phyloP scores from a whole-genome alignment of 2,329 filamentous ascomycete species.

The Graphium sp. region DNA sequence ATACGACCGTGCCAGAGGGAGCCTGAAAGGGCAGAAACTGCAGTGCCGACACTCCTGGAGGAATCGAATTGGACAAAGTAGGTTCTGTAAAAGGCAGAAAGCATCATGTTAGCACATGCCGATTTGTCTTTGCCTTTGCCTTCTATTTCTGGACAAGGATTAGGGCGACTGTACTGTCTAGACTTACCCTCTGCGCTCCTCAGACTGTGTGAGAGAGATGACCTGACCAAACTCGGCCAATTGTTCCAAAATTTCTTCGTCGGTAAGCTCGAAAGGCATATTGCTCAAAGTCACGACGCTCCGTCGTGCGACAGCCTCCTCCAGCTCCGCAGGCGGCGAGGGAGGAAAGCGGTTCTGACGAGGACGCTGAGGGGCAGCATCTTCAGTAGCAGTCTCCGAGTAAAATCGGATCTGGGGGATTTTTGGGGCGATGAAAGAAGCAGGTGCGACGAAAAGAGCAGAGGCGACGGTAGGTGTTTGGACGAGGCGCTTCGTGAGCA shows the following conservation, averaged over 20 bases:
- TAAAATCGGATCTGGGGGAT: too few species aligned
- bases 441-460: too few species aligned
- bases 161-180: background rate
- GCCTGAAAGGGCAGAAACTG: conserved; percentile 4
- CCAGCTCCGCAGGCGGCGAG: background rate
- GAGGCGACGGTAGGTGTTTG: too few species aligned
- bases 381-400: too few species aligned
- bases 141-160: too few species aligned
- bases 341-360: too few species aligned
- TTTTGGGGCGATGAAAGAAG: too few species aligned
- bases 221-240: background rate
- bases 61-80: conserved; percentile 5
- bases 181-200: background rate
- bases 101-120: conserved; percentile 1
- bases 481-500: too few species aligned
- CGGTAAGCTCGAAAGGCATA: background rate
- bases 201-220: background rate
- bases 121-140: background rate
- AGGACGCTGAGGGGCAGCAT: too few species aligned
- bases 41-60: conserved; percentile 2
- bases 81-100: conserved; percentile 1
- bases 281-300: background rate
- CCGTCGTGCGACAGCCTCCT: background rate
- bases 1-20: conserved; percentile 5
- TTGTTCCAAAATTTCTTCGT: conserved; percentile 1